A percentile compares a stretch with the other conserved stretches of the same genome.
Evolutionary conservation across 345 rosid genomes (phyloP).

Genomic region (Boechera stricta): DNA sequence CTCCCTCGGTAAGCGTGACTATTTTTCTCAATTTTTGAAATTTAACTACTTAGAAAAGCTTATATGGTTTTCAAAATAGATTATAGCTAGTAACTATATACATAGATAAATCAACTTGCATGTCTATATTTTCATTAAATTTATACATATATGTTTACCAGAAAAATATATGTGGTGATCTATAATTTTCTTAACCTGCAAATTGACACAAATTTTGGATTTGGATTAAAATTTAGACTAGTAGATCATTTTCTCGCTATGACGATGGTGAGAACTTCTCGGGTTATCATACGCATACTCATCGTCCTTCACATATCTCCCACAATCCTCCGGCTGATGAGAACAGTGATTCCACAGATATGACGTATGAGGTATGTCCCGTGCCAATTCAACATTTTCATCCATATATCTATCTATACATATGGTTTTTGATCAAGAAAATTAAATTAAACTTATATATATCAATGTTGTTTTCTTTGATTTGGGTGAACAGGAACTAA

Average conservation of each 20-base stretch:
- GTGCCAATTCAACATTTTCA: neutral
- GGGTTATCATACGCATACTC: slow-evolving; percentile 1
- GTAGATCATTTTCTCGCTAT: neutral
- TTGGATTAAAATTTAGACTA: slow-evolving; percentile 14
- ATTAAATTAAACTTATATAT: neutral
- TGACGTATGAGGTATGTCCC: slow-evolving; percentile 42
- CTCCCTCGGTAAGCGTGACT: slow-evolving; percentile 18
- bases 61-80: neutral
- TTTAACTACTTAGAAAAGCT: neutral
- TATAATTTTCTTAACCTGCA: neutral
- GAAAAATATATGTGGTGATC: neutral
- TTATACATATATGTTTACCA: neutral
- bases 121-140: neutral
- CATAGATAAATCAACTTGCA: neutral
- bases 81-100: neutral
- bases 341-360: neutral
- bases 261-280: slow-evolving; percentile 15
- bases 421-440: neutral
- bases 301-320: neutral
- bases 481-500: slow-evolving; percentile 34
- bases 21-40: neutral
- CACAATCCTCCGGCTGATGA: slow-evolving; percentile 1
- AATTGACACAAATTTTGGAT: neutral
- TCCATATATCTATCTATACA: neutral
- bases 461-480: neutral